Evolutionary conservation across 2,329 filamentous ascomycete species (phyloP).

Genomic region (Exophiala mesophila): DNA sequence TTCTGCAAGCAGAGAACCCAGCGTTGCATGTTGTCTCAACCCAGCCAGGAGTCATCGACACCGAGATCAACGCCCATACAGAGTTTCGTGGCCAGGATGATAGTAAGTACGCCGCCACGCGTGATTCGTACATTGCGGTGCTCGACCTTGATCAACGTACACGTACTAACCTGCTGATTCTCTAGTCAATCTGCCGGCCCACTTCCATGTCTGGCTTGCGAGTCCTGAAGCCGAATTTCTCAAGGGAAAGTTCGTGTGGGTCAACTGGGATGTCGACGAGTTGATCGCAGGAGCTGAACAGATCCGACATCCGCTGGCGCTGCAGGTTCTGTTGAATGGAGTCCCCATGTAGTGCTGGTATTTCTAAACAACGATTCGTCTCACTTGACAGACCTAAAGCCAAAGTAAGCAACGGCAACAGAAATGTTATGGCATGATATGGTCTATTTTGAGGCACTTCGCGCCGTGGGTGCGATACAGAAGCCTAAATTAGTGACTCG

Average conservation of each 20-base stretch:
- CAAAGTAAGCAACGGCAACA: no score
- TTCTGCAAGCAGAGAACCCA: slow-evolving; percentile 38
- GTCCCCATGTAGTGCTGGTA: slow-evolving; percentile 18
- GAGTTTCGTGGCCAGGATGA: slow-evolving; percentile 5
- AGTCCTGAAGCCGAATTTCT: slow-evolving; percentile 45
- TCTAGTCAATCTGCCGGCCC: slow-evolving; percentile 32
- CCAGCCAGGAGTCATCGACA: slow-evolving; percentile 37
- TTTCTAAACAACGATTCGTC: no score
- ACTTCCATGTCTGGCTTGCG: slow-evolving; percentile 44
- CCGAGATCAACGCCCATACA: slow-evolving; percentile 8
- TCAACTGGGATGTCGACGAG: slow-evolving; percentile 51
- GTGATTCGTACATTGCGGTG: no score
- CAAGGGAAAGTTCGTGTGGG: slow-evolving; percentile 45
- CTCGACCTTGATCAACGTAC: background rate
- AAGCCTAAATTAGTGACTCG: no score
- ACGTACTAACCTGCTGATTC: background rate
- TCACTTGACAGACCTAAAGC: no score
- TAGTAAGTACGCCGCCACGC: slow-evolving; percentile 1
- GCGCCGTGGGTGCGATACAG: no score
- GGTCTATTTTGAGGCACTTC: no score
- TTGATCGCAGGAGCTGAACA: slow-evolving; percentile 38
- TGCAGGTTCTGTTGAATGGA: slow-evolving; percentile 10
- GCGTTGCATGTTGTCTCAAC: slow-evolving; percentile 38
- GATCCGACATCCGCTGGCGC: slow-evolving; percentile 23
- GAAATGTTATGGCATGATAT: no score